These are phyloP conservation scores for Coemansia sp. DNA, from an alignment of 192 early-diverging fungal species.

Conservation along the genomic window DNA sequence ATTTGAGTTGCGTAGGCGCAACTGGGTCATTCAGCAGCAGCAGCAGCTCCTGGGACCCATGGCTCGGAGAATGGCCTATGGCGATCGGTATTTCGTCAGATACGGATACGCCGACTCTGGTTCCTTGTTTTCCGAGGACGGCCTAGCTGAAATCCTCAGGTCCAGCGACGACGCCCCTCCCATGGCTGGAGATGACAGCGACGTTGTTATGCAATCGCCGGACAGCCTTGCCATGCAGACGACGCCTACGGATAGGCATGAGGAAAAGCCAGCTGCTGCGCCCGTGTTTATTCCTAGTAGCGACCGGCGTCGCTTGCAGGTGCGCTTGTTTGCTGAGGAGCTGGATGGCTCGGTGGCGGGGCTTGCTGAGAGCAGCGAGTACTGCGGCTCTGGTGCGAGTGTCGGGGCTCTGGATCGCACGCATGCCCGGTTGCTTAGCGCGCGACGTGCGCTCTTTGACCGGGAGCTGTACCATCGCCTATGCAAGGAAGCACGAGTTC, in stretches of 20 bases:
- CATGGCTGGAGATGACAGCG: not conserved
- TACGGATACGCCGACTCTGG: constrained; percentile 37
- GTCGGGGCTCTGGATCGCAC: constrained; percentile 17
- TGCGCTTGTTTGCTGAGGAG: constrained; percentile 4
- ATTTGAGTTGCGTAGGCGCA: constrained; percentile 31
- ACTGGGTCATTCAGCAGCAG: constrained; percentile 45
- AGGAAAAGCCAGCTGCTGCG: not conserved
- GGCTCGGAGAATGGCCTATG: not conserved
- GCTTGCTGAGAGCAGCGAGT: not conserved
- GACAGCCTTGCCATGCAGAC: not conserved
- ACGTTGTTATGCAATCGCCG: not conserved
- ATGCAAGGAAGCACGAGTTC: constrained; percentile 41
- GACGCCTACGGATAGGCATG: not conserved
- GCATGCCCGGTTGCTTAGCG: constrained; percentile 19
- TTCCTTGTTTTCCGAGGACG: constrained; percentile 22
- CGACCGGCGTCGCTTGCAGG: constrained; percentile 14
- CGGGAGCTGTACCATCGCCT: constrained; percentile 46
- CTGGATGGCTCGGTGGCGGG: not conserved
- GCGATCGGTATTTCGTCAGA: constrained; percentile 37
- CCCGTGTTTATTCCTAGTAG: constrained; percentile 21
- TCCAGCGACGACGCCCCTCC: not conserved
- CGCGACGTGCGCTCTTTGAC: constrained; percentile 30
- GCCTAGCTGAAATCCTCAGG: constrained; percentile 42
- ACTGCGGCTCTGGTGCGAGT: not conserved
- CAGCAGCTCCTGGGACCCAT: constrained; percentile 8